Evolutionary conservation across 139 green algal genomes (phyloP).

Genomic region (Volvox africanus): DNA sequence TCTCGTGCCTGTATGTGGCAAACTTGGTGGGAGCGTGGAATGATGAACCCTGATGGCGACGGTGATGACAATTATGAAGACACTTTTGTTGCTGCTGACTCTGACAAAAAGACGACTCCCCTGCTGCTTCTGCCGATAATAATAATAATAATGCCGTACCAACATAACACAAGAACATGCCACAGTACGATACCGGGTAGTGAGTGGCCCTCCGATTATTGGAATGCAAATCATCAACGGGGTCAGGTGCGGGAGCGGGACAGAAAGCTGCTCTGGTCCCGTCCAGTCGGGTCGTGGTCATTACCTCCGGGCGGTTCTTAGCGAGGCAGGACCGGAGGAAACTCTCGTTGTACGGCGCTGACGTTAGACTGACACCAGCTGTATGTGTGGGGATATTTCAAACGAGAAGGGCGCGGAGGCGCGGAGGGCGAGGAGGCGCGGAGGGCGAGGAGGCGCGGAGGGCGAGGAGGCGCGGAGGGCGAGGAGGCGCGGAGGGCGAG

Average conservation of each 20-base stretch:
- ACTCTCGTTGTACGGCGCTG: conserved; percentile 19
- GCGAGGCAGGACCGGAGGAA: conserved; percentile 17
- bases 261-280: no score
- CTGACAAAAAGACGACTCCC: no score
- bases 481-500: not conserved
- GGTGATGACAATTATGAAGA: no score
- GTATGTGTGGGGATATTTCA: not conserved
- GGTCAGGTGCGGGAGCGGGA: no score
- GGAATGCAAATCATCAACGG: no score
- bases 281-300: not conserved
- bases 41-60: no score
- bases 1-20: not conserved
- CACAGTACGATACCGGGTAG: no score
- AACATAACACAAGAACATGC: no score
- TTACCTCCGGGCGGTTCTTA: conserved; percentile 12
- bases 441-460: not conserved
- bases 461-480: not conserved
- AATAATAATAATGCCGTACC: no score
- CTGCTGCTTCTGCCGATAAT: no score
- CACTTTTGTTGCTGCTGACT: no score
- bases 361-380: not conserved
- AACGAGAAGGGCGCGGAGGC: not conserved
- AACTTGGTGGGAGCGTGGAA: not conserved
- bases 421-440: not conserved
- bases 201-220: no score